These are phyloP conservation scores for Neoboletus brunneissimus DNA, from an alignment of 768 basidiomycete species.

Conservation along the genomic window DNA sequence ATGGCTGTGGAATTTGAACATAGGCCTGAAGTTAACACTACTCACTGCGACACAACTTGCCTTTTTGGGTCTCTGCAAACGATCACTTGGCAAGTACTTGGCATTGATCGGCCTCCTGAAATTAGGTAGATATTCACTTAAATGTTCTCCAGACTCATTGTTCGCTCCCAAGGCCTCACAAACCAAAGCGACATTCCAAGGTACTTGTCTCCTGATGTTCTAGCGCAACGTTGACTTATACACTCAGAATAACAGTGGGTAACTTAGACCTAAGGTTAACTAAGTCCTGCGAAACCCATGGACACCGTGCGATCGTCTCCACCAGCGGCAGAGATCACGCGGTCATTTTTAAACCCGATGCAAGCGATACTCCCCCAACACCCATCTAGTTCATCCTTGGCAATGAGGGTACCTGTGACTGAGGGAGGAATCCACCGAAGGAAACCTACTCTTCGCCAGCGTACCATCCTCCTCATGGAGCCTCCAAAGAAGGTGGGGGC, in stretches of 20 bases:
- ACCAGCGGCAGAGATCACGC: conserved; percentile 11
- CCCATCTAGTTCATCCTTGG: conserved; percentile 9
- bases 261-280: background rate
- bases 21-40: too few species aligned
- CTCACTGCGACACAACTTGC: too few species aligned
- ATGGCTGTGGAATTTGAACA: too few species aligned
- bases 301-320: conserved; percentile 7
- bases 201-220: background rate
- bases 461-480: conserved; percentile 31
- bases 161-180: background rate
- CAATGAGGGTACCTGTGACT: conserved; percentile 7
- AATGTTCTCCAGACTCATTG: background rate
- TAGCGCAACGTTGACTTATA: background rate
- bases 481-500: conserved; percentile 39
- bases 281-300: conserved; percentile 11
- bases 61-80: background rate
- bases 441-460: conserved; percentile 12
- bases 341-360: conserved; percentile 1
- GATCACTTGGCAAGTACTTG: background rate
- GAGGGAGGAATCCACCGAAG: conserved; percentile 5
- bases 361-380: conserved; percentile 4
- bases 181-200: background rate
- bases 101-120: background rate
- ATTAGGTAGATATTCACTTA: background rate
- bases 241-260: conserved; percentile 7